Conservation (phyloP, 31 red algal species). For the Odonthalia washingtoniensis region DNA sequence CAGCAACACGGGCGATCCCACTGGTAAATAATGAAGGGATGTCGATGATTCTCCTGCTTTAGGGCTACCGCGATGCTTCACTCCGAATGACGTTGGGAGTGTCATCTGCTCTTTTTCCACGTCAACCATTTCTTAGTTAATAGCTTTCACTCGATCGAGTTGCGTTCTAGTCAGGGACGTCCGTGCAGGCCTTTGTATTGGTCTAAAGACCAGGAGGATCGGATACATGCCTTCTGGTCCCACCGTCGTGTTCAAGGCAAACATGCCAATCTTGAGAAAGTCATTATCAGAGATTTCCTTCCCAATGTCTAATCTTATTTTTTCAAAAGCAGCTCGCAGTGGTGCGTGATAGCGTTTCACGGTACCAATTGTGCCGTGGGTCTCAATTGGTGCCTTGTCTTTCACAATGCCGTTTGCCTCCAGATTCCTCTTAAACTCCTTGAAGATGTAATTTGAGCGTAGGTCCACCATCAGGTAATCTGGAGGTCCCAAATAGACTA, state of each 20-base stretch:
- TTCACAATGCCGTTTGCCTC: too few relatives aligned
- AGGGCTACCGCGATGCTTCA: neutral
- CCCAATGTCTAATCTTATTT: neutral
- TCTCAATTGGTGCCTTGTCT: constrained; percentile 36
- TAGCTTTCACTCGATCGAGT: constrained; percentile 15
- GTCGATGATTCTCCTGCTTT: neutral
- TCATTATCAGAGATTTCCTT: neutral
- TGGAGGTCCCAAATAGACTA: too few relatives aligned
- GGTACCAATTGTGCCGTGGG: constrained; percentile 28
- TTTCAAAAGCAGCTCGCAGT: constrained; percentile 26
- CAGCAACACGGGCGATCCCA: neutral
- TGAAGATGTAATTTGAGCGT: too few relatives aligned
- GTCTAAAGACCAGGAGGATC: constrained; percentile 15
- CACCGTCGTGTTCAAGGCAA: constrained; percentile 8
- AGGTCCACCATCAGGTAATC: too few relatives aligned
- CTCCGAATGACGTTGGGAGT: constrained; percentile 7
- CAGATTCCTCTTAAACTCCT: too few relatives aligned
- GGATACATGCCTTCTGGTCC: constrained; percentile 45
- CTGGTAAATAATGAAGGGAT: neutral
- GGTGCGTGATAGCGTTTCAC: constrained; percentile 50
- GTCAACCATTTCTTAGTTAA: constrained; percentile 32
- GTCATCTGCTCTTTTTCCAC: constrained; percentile 25
- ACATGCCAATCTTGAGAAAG: constrained; percentile 29
- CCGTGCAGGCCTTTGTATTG: neutral
- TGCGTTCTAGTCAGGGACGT: neutral